Evolutionary conservation across 1,139 yeast species (phyloP).

Genomic region (Pichia sp.): DNA sequence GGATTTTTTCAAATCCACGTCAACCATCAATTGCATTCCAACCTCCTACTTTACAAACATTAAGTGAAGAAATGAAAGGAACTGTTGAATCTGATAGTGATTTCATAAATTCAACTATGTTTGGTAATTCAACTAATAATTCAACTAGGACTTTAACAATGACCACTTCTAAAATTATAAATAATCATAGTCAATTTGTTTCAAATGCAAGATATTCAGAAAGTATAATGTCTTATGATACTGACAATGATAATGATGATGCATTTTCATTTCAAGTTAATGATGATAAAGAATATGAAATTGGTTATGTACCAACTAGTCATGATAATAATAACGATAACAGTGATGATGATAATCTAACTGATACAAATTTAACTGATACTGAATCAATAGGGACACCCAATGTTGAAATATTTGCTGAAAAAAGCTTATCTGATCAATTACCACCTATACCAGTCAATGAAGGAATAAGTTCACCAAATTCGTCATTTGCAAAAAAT

Average conservation of each 20-base stretch:
- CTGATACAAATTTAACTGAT: conserved; percentile 10
- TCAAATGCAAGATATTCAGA: conserved; percentile 13
- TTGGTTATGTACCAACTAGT: conserved; percentile 8
- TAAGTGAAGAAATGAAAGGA: conserved; percentile 10
- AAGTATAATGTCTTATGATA: conserved; percentile 12
- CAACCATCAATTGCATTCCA: conserved; percentile 6
- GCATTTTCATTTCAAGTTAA: conserved; percentile 20
- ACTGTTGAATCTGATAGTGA: conserved; percentile 3
- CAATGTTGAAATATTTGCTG: conserved; percentile 1
- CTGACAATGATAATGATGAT: conserved; percentile 16
- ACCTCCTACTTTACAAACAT: conserved; percentile 8
- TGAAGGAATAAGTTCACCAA: too few species aligned
- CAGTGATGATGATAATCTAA: conserved; percentile 2
- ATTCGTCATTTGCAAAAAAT: background rate
- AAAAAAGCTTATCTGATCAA: background rate
- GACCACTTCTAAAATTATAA: background rate
- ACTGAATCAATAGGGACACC: conserved; percentile 22
- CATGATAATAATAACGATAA: background rate
- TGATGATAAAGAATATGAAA: conserved; percentile 19
- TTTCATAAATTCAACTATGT: conserved; percentile 1
- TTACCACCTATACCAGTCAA: conserved; percentile 3
- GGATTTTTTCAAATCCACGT: conserved; percentile 10
- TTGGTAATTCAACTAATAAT: conserved; percentile 1
- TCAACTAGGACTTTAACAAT: conserved; percentile 6
- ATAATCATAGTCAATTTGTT: conserved; percentile 12